A percentile compares a stretch with the other conserved stretches of the same genome.
Conservation (phyloP, 768 basidiomycete genomes). For the Crassisporium funariophilum region DNA sequence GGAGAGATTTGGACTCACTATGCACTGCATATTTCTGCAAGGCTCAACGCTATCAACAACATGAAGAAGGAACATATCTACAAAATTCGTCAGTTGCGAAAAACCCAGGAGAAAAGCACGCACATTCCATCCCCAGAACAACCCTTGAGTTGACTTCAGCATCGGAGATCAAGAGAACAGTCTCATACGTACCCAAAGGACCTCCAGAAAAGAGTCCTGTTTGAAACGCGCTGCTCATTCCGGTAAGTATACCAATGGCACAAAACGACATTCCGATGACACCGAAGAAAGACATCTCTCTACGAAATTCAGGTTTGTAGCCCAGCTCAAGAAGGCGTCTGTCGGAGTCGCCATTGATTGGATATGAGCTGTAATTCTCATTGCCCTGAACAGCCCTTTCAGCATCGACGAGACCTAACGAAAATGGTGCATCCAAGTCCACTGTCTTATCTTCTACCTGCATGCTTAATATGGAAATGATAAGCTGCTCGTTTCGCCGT, state of each 20-base stretch:
- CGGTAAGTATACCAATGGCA: conserved; percentile 60
- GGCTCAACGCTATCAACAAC: conserved; percentile 55
- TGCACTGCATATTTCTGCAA: conserved; percentile 61
- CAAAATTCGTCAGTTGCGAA: neutral
- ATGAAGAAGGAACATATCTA: conserved; percentile 61
- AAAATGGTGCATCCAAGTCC: too few relatives aligned
- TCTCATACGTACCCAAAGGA: conserved; percentile 40
- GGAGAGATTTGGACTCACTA: conserved; percentile 38
- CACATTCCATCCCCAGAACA: conserved; percentile 69
- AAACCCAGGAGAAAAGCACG: conserved; percentile 1
- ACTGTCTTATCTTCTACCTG: too few relatives aligned
- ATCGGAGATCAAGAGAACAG: neutral
- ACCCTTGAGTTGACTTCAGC: conserved; percentile 18
- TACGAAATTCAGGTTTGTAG: conserved; percentile 56
- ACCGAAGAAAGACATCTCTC: conserved; percentile 61
- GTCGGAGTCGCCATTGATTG: conserved; percentile 31
- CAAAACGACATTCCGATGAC: conserved; percentile 64
- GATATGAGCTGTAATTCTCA: neutral
- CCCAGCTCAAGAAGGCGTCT: conserved; percentile 44
- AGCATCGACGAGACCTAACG: too few relatives aligned
- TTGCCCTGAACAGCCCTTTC: too few relatives aligned
- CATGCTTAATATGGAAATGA: too few relatives aligned
- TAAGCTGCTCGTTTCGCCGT: too few relatives aligned
- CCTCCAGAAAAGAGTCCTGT: conserved; percentile 61
- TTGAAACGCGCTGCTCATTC: conserved; percentile 63